Conservation (phyloP, 805 yeast genomes). For the Kazachstania africana region DNA sequence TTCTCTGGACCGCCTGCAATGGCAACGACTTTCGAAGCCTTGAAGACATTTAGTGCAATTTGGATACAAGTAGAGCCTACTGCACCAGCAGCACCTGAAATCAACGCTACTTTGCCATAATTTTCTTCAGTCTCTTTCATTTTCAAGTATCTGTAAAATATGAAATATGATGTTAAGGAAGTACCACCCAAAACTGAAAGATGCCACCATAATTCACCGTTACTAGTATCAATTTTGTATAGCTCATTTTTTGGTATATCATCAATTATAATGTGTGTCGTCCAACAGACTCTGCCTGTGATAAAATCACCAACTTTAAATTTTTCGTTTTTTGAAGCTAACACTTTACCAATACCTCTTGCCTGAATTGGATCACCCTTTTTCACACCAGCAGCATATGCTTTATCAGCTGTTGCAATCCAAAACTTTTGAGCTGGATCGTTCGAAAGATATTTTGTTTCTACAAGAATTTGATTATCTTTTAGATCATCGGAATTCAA, state of each 20-base stretch:
- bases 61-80: slow-evolving; percentile 51
- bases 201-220: slow-evolving; percentile 32
- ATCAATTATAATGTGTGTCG: slow-evolving; percentile 32
- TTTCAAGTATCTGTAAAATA: slow-evolving; percentile 38
- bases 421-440: slow-evolving; percentile 55
- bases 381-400: slow-evolving; percentile 26
- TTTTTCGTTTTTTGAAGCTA: slow-evolving; percentile 33
- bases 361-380: slow-evolving; percentile 35
- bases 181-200: slow-evolving; percentile 44
- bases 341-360: slow-evolving; percentile 39
- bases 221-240: slow-evolving; percentile 3
- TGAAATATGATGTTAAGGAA: slow-evolving; percentile 50
- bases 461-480: slow-evolving; percentile 34
- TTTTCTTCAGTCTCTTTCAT: slow-evolving; percentile 29
- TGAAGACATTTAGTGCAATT: slow-evolving; percentile 40
- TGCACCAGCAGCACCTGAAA: slow-evolving; percentile 67
- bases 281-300: slow-evolving; percentile 34
- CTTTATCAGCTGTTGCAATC: slow-evolving; percentile 29
- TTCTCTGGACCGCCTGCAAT: slow-evolving; percentile 52
- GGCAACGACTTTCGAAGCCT: slow-evolving; percentile 46
- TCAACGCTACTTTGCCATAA: slow-evolving; percentile 35
- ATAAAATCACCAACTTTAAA: slow-evolving; percentile 36
- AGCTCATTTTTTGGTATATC: slow-evolving; percentile 19
- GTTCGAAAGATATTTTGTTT: slow-evolving; percentile 37
- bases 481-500: slow-evolving; percentile 18